phyloP scores from a whole-genome alignment of 129 eudicot genomes.

The Calendula officinalis region DNA sequence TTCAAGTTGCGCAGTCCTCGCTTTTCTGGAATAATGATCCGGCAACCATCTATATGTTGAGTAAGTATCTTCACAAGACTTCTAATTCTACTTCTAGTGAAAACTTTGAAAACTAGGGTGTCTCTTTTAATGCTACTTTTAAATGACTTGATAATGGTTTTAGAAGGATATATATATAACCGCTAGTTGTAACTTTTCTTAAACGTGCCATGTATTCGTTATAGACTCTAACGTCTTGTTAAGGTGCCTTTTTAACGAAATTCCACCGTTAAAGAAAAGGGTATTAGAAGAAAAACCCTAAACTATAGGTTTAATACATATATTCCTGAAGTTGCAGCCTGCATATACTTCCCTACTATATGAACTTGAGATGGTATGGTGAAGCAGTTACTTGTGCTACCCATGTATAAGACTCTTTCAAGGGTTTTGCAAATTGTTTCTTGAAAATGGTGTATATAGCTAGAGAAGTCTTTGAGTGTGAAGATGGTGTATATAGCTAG shows the following conservation, averaged over 20 bases:
- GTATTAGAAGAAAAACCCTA: not conserved
- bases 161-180: not conserved
- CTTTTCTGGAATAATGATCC: constrained; percentile 15
- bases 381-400: not conserved
- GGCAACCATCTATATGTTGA: not conserved
- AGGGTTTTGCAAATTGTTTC: not conserved
- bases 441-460: not conserved
- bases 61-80: constrained; percentile 11
- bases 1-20: constrained; percentile 19
- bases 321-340: constrained; percentile 13
- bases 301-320: constrained; percentile 2
- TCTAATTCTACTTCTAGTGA: constrained; percentile 18
- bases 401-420: not conserved
- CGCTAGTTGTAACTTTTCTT: no score
- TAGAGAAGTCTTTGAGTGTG: not conserved
- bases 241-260: no score
- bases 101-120: constrained; percentile 1
- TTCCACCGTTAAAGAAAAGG: no score
- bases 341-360: not conserved
- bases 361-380: not conserved
- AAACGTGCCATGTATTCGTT: no score
- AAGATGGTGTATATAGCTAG: not conserved
- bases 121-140: constrained; percentile 6
- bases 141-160: not conserved
- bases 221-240: no score